A percentile compares a stretch with the other conserved stretches of the same genome.
Evolutionary conservation across 208 protist species (phyloP).

Genomic region (Acanthamoeba polyphaga): DNA sequence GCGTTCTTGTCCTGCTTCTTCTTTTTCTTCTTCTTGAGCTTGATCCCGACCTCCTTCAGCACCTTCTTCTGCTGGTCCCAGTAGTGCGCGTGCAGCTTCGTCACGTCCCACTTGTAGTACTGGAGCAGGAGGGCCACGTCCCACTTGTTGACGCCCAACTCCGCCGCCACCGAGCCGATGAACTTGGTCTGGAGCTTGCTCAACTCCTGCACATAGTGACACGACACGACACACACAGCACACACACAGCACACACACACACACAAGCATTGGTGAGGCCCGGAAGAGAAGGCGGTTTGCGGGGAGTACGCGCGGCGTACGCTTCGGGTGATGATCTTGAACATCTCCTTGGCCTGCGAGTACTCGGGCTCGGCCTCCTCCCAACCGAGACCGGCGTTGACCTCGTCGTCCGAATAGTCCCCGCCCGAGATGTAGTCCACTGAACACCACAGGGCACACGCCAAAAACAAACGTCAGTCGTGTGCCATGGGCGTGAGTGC

Average conservation of each 20-base stretch:
- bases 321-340: constrained; percentile 15
- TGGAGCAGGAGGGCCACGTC: constrained; percentile 53
- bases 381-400: constrained; percentile 36
- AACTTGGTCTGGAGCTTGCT: constrained; percentile 43
- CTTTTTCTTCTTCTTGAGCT: constrained; percentile 49
- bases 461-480: background rate
- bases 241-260: no score
- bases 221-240: background rate
- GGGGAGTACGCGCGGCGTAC: background rate
- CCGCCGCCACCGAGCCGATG: background rate
- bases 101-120: constrained; percentile 76
- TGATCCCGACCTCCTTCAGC: constrained; percentile 68
- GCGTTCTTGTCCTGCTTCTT: constrained; percentile 55
- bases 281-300: background rate
- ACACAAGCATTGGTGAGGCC: background rate
- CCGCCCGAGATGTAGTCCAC: constrained; percentile 32
- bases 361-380: constrained; percentile 22
- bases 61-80: constrained; percentile 80
- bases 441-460: background rate
- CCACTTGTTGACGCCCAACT: constrained; percentile 69
- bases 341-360: background rate
- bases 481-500: background rate
- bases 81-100: constrained; percentile 77
- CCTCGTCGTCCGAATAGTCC: constrained; percentile 46
- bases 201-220: background rate